These are phyloP conservation scores for Coniochaeta prunicola DNA, from an alignment of 2,329 filamentous ascomycete genomes.

Conservation along the genomic window DNA sequence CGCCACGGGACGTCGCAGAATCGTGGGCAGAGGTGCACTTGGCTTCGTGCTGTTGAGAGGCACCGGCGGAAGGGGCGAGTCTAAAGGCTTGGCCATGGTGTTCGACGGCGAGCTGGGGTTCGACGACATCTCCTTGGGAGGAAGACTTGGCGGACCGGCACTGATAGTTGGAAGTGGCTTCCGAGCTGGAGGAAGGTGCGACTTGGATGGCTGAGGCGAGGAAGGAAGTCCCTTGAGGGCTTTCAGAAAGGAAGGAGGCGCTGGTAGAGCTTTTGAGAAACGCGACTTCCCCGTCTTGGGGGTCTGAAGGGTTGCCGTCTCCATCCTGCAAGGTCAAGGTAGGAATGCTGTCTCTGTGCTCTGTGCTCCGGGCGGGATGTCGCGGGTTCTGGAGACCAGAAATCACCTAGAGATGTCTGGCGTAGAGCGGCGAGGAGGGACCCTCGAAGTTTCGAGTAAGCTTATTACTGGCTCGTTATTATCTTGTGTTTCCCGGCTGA, in stretches of 20 bases:
- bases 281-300: slow-evolving; percentile 39
- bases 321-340: slow-evolving; percentile 12
- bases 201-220: slow-evolving; percentile 7
- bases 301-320: slow-evolving; percentile 15
- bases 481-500: slow-evolving; percentile 9
- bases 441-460: background rate
- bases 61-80: slow-evolving; percentile 23
- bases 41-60: slow-evolving; percentile 15
- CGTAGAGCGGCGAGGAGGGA: background rate
- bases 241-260: slow-evolving; percentile 29
- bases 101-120: background rate
- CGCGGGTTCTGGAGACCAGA: background rate
- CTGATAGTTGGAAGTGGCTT: background rate
- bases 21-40: slow-evolving; percentile 10
- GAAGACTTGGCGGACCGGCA: slow-evolving; percentile 8
- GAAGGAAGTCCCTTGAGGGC: background rate
- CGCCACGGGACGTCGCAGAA: background rate
- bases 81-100: slow-evolving; percentile 14
- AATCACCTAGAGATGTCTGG: background rate
- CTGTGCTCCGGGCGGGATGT: background rate
- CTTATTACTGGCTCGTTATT: background rate
- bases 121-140: slow-evolving; percentile 9
- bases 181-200: slow-evolving; percentile 2
- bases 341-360: background rate
- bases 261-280: slow-evolving; percentile 51